These are phyloP conservation scores for Porcisia hertigi DNA, from an alignment of 208 protist genomes.

Conservation along the genomic window DNA sequence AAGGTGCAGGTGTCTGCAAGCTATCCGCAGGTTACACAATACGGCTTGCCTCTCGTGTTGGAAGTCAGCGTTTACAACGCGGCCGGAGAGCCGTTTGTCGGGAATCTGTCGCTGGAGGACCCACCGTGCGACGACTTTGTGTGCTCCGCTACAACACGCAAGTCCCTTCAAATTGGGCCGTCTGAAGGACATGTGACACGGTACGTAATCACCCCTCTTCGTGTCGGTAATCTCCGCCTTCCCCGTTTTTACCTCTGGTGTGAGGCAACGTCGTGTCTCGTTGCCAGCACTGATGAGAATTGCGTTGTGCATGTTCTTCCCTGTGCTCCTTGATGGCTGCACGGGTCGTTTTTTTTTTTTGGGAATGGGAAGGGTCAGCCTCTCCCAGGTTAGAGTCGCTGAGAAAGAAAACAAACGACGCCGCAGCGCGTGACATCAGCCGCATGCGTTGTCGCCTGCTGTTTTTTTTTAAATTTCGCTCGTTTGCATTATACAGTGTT, in stretches of 20 bases:
- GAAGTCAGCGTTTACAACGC: constrained; percentile 42
- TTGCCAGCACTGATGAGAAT: constrained; percentile 24
- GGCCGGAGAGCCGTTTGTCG: constrained; percentile 30
- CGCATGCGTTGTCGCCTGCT: neutral
- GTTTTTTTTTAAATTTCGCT: neutral
- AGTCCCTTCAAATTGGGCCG: constrained; percentile 38
- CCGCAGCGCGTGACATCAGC: neutral
- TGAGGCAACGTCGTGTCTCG: constrained; percentile 11
- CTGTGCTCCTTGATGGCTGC: neutral
- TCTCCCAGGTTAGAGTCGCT: constrained; percentile 1
- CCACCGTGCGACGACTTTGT: constrained; percentile 30
- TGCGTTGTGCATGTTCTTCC: constrained; percentile 34
- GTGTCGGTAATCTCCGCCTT: constrained; percentile 25
- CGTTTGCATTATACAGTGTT: neutral
- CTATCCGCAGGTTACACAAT: constrained; percentile 39
- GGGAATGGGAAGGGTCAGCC: neutral
- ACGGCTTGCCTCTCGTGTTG: constrained; percentile 37
- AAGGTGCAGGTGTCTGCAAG: constrained; percentile 33
- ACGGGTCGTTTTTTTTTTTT: neutral
- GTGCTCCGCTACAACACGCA: constrained; percentile 36
- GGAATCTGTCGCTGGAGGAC: constrained; percentile 49
- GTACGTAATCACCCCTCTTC: constrained; percentile 25
- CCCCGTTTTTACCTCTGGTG: constrained; percentile 22
- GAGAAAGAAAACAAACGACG: neutral
- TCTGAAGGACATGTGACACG: constrained; percentile 11